Conservation (phyloP, 495 filamentous ascomycete genomes). For the Trichocladium antarcticum region DNA sequence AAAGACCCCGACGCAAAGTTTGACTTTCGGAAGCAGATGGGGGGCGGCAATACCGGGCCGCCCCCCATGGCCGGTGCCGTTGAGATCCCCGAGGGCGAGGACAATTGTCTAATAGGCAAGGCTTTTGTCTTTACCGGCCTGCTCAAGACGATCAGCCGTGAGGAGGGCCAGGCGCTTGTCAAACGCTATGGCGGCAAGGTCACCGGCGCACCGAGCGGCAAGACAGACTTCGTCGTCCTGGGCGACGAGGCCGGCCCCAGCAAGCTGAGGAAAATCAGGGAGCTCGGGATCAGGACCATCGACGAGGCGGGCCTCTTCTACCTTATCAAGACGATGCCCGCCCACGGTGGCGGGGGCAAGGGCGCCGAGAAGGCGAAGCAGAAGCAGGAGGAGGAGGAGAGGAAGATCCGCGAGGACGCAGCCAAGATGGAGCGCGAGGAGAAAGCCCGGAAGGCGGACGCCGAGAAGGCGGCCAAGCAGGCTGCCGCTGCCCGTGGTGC, state of each 20-base stretch:
- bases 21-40: conserved; percentile 48
- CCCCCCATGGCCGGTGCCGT: conserved; percentile 50
- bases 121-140: conserved; percentile 96
- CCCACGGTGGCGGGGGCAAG: conserved; percentile 74
- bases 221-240: conserved; percentile 87
- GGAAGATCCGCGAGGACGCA: conserved; percentile 64
- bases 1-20: conserved; percentile 58
- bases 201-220: conserved; percentile 71
- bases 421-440: conserved; percentile 67
- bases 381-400: conserved; percentile 70
- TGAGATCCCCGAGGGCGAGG: conserved; percentile 71
- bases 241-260: conserved; percentile 85
- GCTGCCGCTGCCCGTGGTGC: conserved; percentile 34
- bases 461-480: conserved; percentile 37
- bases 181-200: conserved; percentile 92
- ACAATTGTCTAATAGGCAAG: conserved; percentile 87
- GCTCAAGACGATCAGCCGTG: conserved; percentile 62
- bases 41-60: conserved; percentile 44
- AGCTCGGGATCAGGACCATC: conserved; percentile 74
- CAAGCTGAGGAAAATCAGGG: conserved; percentile 78
- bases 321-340: conserved; percentile 71
- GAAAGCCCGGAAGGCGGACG: conserved; percentile 42
- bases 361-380: conserved; percentile 74
- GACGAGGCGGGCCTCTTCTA: conserved; percentile 86
- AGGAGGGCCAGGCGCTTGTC: conserved; percentile 77